phyloP scores from a whole-genome alignment of 805 yeast genomes.

The Metahyphopichia silvanorum region DNA sequence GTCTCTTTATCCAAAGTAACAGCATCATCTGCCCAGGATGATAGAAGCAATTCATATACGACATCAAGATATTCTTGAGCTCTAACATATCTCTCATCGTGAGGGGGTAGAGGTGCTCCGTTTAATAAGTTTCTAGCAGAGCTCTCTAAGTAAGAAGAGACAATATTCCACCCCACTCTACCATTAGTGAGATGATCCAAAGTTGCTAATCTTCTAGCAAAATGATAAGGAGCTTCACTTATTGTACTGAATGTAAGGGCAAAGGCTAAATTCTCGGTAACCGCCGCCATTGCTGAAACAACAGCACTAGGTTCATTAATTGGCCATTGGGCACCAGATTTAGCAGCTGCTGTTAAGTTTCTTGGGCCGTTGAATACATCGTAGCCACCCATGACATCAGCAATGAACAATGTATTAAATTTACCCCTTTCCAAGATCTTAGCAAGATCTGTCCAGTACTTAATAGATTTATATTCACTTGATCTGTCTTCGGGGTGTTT shows the following conservation, averaged over 20 bases:
- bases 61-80: constrained; percentile 43
- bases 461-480: constrained; percentile 17
- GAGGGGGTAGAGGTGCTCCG: constrained; percentile 33
- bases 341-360: constrained; percentile 34
- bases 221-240: constrained; percentile 40
- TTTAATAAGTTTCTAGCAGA: constrained; percentile 38
- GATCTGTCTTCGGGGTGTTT: constrained; percentile 36
- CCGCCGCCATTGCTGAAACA: constrained; percentile 43
- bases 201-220: constrained; percentile 43
- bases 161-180: constrained; percentile 47
- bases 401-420: constrained; percentile 37
- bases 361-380: constrained; percentile 41
- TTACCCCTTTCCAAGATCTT: constrained; percentile 38
- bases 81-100: constrained; percentile 37
- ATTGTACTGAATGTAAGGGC: constrained; percentile 43
- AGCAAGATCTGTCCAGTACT: constrained; percentile 37
- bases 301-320: constrained; percentile 35
- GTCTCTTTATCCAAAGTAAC: constrained; percentile 21
- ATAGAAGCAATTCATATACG: constrained; percentile 34
- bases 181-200: constrained; percentile 43
- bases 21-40: constrained; percentile 46
- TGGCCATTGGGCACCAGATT: constrained; percentile 32
- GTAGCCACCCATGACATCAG: constrained; percentile 39
- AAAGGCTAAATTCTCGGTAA: constrained; percentile 37
- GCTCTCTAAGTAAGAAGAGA: constrained; percentile 40